Percentiles rank a stretch among this genome's conserved stretches.
These are phyloP conservation scores for Yamadazyma blattariae DNA, from an alignment of 1,139 yeast genomes.

Conservation along the genomic window DNA sequence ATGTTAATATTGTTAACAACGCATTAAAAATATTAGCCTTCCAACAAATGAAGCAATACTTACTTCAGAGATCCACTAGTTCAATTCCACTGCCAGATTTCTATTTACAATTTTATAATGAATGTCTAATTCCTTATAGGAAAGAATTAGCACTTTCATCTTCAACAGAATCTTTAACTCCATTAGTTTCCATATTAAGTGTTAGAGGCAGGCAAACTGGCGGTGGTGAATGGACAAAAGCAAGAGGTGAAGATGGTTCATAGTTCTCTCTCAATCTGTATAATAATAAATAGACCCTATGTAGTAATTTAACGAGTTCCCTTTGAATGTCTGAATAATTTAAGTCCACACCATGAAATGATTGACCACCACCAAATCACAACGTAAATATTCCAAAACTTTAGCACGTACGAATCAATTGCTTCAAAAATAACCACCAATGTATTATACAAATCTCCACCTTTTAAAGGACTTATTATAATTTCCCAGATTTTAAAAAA, in stretches of 20 bases:
- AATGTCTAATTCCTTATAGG: constrained; percentile 23
- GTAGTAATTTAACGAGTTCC: constrained; percentile 28
- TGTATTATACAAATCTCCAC: constrained; percentile 10
- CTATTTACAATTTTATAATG: constrained; percentile 19
- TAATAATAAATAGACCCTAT: too few species aligned
- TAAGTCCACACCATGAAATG: constrained; percentile 74
- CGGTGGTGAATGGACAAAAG: constrained; percentile 64
- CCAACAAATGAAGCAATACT: constrained; percentile 27
- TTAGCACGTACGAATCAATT: constrained; percentile 47
- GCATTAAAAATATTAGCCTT: constrained; percentile 39
- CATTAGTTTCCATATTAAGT: constrained; percentile 10
- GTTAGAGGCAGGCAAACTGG: constrained; percentile 69
- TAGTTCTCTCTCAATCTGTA: too few species aligned
- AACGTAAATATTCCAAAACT: constrained; percentile 54
- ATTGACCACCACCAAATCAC: constrained; percentile 77
- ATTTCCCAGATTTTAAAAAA: constrained; percentile 45
- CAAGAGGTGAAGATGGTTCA: constrained; percentile 74
- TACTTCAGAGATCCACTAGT: too few species aligned
- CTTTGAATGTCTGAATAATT: constrained; percentile 71
- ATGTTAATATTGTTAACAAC: constrained; percentile 36
- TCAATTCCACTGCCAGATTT: neutral
- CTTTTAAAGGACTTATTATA: constrained; percentile 31
- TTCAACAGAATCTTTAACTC: neutral
- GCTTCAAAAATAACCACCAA: constrained; percentile 16
- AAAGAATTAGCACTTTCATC: constrained; percentile 15